These are phyloP conservation scores for Elongisporangium undulatum DNA, from an alignment of 352 stramenopile species.

Conservation along the genomic window DNA sequence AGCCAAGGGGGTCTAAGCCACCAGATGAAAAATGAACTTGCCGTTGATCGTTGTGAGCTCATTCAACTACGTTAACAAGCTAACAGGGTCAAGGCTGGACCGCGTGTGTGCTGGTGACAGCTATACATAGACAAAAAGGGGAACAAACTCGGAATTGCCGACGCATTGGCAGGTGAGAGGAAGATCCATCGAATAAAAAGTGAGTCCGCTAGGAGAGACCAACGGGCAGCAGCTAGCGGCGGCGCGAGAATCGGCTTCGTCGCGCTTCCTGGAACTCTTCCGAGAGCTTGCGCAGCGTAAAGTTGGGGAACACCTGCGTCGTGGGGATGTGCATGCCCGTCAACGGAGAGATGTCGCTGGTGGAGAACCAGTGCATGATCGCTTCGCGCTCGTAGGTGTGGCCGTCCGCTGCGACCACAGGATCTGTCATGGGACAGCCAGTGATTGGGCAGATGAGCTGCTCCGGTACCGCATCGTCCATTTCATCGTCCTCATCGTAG, in stretches of 20 bases:
- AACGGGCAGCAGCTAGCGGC: constrained; percentile 9
- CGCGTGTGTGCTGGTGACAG: not conserved
- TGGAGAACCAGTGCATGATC: constrained; percentile 93
- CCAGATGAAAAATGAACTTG: not conserved
- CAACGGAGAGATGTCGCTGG: constrained; percentile 73
- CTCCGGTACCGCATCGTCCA: constrained; percentile 29
- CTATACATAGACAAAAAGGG: not conserved
- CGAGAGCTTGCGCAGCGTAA: constrained; percentile 61
- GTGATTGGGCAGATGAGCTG: constrained; percentile 93
- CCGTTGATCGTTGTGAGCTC: not conserved
- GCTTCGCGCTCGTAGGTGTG: constrained; percentile 96
- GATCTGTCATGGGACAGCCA: constrained; percentile 93
- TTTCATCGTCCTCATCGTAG: constrained; percentile 21
- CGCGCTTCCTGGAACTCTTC: constrained; percentile 43
- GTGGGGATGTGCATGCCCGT: constrained; percentile 68
- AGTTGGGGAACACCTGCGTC: constrained; percentile 75
- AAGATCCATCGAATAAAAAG: constrained; percentile 3
- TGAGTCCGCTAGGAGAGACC: not conserved
- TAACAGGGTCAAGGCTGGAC: not conserved
- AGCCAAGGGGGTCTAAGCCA: constrained; percentile 25
- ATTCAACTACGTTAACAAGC: not conserved
- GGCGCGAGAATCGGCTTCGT: not conserved
- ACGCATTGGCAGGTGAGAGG: not conserved
- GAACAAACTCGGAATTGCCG: not conserved
- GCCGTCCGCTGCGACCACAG: constrained; percentile 95